Conservation (phyloP, 192 early-diverging fungal species). For the Oehlia diaphana region DNA sequence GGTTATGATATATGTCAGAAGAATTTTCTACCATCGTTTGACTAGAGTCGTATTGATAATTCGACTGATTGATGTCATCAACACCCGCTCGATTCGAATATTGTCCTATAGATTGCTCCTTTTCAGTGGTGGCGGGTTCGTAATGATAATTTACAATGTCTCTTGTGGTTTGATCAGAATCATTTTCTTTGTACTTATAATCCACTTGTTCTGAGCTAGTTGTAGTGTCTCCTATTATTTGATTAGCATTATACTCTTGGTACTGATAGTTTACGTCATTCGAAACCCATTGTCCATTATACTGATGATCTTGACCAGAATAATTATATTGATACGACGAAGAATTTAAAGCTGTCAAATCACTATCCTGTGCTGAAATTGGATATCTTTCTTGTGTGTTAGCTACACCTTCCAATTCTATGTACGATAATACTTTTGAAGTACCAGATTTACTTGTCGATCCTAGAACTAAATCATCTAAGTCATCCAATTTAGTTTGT, state of each 20-base stretch:
- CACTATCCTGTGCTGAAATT: not conserved
- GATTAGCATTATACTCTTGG: not conserved
- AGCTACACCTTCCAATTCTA: not conserved
- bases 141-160: too few relatives aligned
- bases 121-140: not conserved
- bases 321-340: not conserved
- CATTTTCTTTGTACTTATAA: too few relatives aligned
- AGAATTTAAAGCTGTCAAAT: not conserved
- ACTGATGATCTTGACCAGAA: not conserved
- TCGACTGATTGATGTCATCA: not conserved
- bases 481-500: constrained; percentile 1
- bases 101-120: too few relatives aligned
- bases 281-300: not conserved
- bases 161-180: not conserved
- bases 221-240: not conserved
- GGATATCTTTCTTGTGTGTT: too few relatives aligned
- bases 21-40: not conserved
- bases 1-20: not conserved
- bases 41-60: not conserved
- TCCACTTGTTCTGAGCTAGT: too few relatives aligned
- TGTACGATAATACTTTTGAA: not conserved
- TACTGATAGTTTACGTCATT: not conserved
- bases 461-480: constrained; percentile 4
- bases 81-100: not conserved
- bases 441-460: not conserved